Evolutionary conservation across 805 yeast species (phyloP), one percentile per base, ranked within the genome.

Genomic region (Schwanniomyces yamadae): DNA sequence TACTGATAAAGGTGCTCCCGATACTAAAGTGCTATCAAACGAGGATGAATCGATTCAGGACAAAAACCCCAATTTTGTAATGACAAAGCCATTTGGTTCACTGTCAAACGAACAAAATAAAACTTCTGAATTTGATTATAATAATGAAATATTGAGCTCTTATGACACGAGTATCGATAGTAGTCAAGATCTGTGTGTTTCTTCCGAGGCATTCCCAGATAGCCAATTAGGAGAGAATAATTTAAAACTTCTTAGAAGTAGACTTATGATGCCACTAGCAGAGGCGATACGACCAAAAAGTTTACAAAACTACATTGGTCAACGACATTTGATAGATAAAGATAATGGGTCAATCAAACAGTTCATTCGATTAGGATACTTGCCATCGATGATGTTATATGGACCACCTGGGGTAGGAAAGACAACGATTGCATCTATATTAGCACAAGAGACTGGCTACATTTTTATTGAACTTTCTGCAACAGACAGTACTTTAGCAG

Each of bases 331-430:
- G 2, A 66, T 91, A 4, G 42, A 52, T 28, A 83, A 85, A 0
- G 59, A 63, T 1, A 66, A 69, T 6, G 95, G 96, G 1, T 66
- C 81, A 3, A 61, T 91, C 2, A 63, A 78, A 18, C 80, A 80
- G 29, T 84, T 84, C 41, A 69, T 90, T 2, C 69, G 73, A 23
- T 61, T 73, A 59, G 77, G 82, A n/a, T 66, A 70, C 31, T 66
- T 85, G 6, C 97, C 97, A 1, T 88, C 96, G 0, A 72, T 93
- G 78, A 78, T 93, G 2, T 62, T 93, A 4, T 84, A 93, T 85
- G 99, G 99, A 0, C 95, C 95, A 1, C 95, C 97, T 2, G 99
- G 99, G 0, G 90, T 88, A 3, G 91, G 93, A 70, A 93, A 93
- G 54, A 93, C 99, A 0, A 83, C 96, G 0, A 55, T 93, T 18